Conservation (phyloP, 768 basidiomycete genomes). For the Leccinum subgranulosum region DNA sequence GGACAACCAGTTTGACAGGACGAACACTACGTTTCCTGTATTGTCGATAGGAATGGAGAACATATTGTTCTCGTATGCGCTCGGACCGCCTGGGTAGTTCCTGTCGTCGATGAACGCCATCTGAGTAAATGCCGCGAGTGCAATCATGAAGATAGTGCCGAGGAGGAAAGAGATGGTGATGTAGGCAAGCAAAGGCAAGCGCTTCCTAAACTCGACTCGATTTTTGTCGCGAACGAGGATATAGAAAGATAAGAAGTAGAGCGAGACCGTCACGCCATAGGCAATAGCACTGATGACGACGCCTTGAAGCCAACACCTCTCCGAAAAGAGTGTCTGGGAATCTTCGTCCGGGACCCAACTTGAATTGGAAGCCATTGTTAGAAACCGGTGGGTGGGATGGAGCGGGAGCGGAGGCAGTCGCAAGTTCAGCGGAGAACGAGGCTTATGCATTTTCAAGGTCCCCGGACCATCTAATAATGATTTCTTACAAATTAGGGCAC, state of each 20-base stretch:
- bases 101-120: background rate
- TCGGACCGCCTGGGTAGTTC: background rate
- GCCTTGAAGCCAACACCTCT: background rate
- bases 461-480: too few relatives aligned
- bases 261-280: background rate
- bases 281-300: background rate
- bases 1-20: conserved; percentile 1
- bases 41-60: conserved; percentile 21
- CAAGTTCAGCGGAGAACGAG: too few relatives aligned
- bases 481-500: too few relatives aligned
- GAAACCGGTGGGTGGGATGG: background rate
- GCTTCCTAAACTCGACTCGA: background rate
- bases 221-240: background rate
- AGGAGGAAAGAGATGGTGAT: background rate
- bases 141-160: background rate
- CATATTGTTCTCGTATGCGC: conserved; percentile 6
- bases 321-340: conserved; percentile 9
- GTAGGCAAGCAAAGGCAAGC: background rate
- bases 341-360: conserved; percentile 16
- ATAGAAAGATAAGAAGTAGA: background rate
- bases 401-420: background rate
- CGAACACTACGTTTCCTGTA: conserved; percentile 12
- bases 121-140: background rate
- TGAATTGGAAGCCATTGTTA: conserved; percentile 14
- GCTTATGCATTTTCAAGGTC: too few relatives aligned